A percentile compares a stretch with the other conserved stretches of the same genome.
Evolutionary conservation across 768 basidiomycete species (phyloP).

Genomic region (Cystobasidium onofrii): DNA sequence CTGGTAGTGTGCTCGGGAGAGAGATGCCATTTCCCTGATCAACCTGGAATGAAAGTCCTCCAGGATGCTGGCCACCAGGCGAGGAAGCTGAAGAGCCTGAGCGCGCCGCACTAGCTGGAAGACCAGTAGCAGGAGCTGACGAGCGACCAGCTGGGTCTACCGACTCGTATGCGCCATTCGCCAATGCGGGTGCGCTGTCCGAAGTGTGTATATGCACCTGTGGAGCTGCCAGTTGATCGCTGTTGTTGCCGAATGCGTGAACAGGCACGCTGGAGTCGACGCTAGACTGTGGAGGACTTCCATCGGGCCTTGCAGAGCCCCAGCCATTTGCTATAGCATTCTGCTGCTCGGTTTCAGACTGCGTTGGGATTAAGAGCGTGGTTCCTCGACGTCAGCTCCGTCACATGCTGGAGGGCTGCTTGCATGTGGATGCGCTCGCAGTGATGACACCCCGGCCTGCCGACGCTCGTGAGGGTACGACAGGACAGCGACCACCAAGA

Average conservation of each 20-base stretch:
- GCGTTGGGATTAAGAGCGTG: not conserved
- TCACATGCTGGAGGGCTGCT: not conserved
- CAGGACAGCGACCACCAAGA: no score
- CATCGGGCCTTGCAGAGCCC: not conserved
- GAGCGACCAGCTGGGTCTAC: not conserved
- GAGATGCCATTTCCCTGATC: not conserved
- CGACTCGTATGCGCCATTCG: not conserved
- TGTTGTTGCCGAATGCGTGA: not conserved
- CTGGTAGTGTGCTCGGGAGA: not conserved
- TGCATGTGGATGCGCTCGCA: not conserved
- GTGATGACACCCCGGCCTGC: no score
- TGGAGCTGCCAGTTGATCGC: not conserved
- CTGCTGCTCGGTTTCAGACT: not conserved
- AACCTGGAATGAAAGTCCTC: not conserved
- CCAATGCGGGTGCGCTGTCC: not conserved
- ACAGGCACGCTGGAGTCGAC: not conserved
- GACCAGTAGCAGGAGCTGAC: not conserved
- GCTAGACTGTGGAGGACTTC: not conserved
- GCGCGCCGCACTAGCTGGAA: not conserved
- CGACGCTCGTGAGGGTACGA: no score
- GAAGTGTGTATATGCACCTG: not conserved
- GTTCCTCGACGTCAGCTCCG: not conserved
- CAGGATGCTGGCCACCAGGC: not conserved
- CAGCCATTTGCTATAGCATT: not conserved
- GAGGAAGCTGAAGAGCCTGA: not conserved